Evolutionary conservation across 495 filamentous ascomycete genomes (phyloP).

Genomic region (Neurospora sp.): DNA sequence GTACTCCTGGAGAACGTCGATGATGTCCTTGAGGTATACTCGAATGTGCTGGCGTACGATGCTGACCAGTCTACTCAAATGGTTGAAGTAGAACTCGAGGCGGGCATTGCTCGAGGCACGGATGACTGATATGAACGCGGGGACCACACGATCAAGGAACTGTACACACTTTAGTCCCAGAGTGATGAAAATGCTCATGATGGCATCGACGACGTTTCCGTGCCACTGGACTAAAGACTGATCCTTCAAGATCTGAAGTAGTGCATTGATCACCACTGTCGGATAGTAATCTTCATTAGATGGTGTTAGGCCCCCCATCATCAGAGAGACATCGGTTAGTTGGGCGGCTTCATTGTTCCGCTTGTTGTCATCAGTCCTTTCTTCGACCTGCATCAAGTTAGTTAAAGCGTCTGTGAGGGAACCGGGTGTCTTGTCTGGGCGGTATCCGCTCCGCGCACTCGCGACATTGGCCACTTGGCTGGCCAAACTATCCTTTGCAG

Average conservation of each 20-base stretch:
- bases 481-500: neutral
- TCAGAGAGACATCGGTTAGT: conserved; percentile 88
- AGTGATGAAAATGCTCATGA: conserved; percentile 97
- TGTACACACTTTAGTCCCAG: conserved; percentile 90
- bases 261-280: conserved; percentile 90
- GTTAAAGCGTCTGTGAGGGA: neutral
- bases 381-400: conserved; percentile 39
- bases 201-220: conserved; percentile 91
- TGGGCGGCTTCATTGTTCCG: conserved; percentile 53
- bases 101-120: conserved; percentile 59
- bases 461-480: neutral
- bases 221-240: conserved; percentile 80
- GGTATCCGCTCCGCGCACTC: neutral
- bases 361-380: conserved; percentile 27
- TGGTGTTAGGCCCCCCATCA: conserved; percentile 95
- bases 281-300: conserved; percentile 98
- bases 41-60: conserved; percentile 96
- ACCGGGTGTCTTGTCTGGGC: conserved; percentile 3
- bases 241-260: conserved; percentile 85
- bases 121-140: conserved; percentile 83
- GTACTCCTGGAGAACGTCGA: conserved; percentile 72
- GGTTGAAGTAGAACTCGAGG: conserved; percentile 93
- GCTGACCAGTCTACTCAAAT: conserved; percentile 80
- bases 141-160: conserved; percentile 86
- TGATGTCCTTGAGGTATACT: conserved; percentile 73